These are phyloP conservation scores for Catunica adiposa DNA, from an alignment of 2,329 filamentous ascomycete species.

Conservation along the genomic window DNA sequence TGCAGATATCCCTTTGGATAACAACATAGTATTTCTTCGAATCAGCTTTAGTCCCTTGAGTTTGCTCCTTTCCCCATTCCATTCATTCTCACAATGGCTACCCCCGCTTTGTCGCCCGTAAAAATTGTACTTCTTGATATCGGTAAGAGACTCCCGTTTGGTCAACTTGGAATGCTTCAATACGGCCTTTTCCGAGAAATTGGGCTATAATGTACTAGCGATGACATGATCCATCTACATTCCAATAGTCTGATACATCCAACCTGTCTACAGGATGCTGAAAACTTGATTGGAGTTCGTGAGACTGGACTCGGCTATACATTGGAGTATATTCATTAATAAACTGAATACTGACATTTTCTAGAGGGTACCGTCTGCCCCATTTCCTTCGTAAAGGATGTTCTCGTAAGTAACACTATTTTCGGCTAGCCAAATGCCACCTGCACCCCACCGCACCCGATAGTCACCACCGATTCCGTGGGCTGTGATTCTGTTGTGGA, in stretches of 20 bases:
- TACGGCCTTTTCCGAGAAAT: no score
- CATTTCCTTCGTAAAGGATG: constrained; percentile 71
- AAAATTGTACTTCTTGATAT: constrained; percentile 41
- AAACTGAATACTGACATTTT: background rate
- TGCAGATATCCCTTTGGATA: background rate
- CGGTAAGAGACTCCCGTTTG: constrained; percentile 27
- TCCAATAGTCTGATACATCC: no score
- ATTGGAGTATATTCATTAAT: background rate
- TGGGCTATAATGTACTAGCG: no score
- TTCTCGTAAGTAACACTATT: constrained; percentile 46
- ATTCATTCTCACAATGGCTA: background rate
- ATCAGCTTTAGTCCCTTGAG: background rate
- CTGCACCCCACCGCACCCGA: no score
- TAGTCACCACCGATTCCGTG: no score
- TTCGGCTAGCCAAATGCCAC: background rate
- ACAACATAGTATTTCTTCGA: background rate
- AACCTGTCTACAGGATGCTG: background rate
- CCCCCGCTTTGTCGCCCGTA: constrained; percentile 16
- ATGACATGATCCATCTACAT: background rate
- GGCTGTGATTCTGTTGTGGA: no score
- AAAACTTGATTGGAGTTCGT: background rate
- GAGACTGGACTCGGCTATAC: no score
- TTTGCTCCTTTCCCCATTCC: background rate
- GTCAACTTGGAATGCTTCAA: no score
- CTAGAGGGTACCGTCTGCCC: constrained; percentile 69